Base-by-base conservation (phyloP, 2,329 filamentous ascomycete species). In the Trichoderma harzianum region DNA sequence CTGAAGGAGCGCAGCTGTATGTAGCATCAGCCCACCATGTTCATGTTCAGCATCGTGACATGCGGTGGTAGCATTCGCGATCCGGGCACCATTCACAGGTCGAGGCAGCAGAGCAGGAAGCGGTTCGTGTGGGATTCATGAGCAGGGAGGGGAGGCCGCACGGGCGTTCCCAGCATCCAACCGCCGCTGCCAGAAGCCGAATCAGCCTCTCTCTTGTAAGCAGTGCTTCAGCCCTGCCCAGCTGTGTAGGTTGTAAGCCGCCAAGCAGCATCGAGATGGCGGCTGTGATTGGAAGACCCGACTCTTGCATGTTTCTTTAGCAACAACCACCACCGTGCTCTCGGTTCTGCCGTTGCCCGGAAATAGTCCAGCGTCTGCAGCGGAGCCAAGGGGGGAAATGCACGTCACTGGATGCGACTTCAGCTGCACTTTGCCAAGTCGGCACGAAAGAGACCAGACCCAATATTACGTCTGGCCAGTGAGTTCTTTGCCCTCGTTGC, bases 11-110 rank as follows among this genome's bases (percentile, higher is more conserved):
- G 57, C 57, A 21, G 39, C 55, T 28, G 36, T 58, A 39, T 47
- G 66, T 62, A 51, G 55, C 66, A 69, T 61, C 57, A 53, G 57
- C 66, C 57, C 66, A 69, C 66, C 66, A 51, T 69, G 36, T 34
- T 21, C 57, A 51, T 69, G 36, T 26, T 16, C 30, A 28, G 57
- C 60, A 69, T 62, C 57, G 66, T 69, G 57, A 69, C 66, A 53
- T 62, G 14, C 12, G 28, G 21, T n/a, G 28, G 66, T 51, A 24
- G 18, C 66, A 62, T 69, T 61, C n/a, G 32, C 53, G 36, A 69
- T 69, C 55, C 36, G 24, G 32, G 18, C 28, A n/a, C 55, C 60
- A 28, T 11, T 34, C 24, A 51, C 26, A 36, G 26, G 18, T 28
- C 47, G 28, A 51, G 53, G 34, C 11, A 11, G 34, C 28, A n/a